Conservation (phyloP, 176 grass and related monocot species). For the Carex myosuroides region DNA sequence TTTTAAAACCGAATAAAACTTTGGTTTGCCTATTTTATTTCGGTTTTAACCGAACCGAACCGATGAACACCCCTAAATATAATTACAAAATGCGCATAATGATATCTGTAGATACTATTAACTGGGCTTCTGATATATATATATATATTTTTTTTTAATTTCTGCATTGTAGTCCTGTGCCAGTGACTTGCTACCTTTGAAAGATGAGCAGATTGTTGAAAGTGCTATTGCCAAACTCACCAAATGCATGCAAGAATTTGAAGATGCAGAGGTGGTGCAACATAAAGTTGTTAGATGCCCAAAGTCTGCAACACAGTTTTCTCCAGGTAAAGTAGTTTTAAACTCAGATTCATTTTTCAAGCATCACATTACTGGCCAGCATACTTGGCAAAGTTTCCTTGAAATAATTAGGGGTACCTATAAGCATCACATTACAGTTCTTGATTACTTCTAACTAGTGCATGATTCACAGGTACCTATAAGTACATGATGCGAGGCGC, state of each 20-base stretch:
- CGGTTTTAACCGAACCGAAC: too few relatives aligned
- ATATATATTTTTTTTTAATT: slow-evolving; percentile 24
- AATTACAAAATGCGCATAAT: neutral
- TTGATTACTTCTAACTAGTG: slow-evolving; percentile 8
- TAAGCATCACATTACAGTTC: neutral
- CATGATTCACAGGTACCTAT: slow-evolving; percentile 58
- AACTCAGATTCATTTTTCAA: slow-evolving; percentile 7
- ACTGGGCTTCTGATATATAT: neutral
- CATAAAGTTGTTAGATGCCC: slow-evolving; percentile 47
- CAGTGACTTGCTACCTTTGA: slow-evolving; percentile 44
- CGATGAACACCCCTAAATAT: too few relatives aligned
- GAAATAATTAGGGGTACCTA: neutral
- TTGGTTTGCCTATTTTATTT: too few relatives aligned
- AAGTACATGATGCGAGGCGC: slow-evolving; percentile 58
- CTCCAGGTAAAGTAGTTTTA: slow-evolving; percentile 51
- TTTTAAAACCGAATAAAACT: too few relatives aligned
- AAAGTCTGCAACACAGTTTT: slow-evolving; percentile 56
- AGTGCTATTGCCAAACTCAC: slow-evolving; percentile 45
- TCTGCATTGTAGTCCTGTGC: slow-evolving; percentile 43
- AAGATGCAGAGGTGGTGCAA: slow-evolving; percentile 48
- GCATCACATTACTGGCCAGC: slow-evolving; percentile 7
- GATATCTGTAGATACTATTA: neutral
- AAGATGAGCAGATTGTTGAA: slow-evolving; percentile 55
- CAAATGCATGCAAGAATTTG: slow-evolving; percentile 56
- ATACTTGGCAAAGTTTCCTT: neutral